Evolutionary conservation across 2,329 filamentous ascomycete species (phyloP).

Genomic region (Beauveria scarabaeidicola): DNA sequence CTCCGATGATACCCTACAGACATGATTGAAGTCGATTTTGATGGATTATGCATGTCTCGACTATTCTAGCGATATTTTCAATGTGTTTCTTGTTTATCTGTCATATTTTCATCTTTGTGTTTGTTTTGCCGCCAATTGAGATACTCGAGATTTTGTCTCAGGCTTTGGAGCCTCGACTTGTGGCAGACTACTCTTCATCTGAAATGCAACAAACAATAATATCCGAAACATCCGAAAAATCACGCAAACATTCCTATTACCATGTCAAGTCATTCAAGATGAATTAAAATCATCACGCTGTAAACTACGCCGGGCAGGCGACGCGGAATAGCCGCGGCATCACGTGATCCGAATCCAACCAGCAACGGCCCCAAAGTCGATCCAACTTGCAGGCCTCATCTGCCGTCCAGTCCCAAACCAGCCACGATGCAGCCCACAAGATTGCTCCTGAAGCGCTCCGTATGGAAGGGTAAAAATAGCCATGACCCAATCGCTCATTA

Average conservation of each 20-base stretch:
- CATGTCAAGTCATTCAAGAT: neutral
- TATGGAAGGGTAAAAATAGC: conserved; percentile 68
- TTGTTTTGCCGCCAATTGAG: too few relatives aligned
- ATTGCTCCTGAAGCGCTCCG: conserved; percentile 62
- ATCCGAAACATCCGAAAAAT: neutral
- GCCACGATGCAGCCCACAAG: conserved; percentile 59
- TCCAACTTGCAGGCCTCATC: neutral
- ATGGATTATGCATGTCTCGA: neutral
- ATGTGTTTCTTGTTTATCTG: too few relatives aligned
- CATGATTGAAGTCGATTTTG: neutral
- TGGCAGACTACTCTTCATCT: too few relatives aligned
- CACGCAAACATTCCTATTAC: neutral
- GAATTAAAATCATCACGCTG: neutral
- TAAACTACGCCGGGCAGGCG: neutral
- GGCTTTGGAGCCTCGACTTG: too few relatives aligned
- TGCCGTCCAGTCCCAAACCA: conserved; percentile 1
- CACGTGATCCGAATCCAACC: neutral
- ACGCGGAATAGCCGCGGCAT: neutral
- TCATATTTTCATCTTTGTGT: too few relatives aligned
- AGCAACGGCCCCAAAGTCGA: neutral
- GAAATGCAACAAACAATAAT: too few relatives aligned
- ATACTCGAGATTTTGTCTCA: too few relatives aligned
- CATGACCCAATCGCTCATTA: neutral
- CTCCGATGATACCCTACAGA: neutral
- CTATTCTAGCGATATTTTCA: neutral